These are phyloP conservation scores for Calonectria henricotiae DNA, from an alignment of 2,329 filamentous ascomycete genomes.

Conservation along the genomic window DNA sequence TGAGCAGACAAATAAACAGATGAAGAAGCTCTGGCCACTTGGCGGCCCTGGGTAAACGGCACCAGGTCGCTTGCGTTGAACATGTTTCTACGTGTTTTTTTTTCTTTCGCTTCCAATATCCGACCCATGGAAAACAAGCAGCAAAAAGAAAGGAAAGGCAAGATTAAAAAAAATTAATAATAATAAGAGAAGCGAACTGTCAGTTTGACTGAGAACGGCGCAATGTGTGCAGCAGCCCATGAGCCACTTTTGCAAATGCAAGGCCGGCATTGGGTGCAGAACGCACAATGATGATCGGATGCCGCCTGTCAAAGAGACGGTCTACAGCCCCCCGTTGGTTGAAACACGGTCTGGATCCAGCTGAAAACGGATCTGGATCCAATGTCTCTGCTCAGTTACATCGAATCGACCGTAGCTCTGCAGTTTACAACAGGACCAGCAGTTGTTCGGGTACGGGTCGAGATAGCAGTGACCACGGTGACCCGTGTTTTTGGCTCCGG, in stretches of 20 bases:
- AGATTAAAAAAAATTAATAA: background rate
- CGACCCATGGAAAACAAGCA: background rate
- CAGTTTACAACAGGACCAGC: background rate
- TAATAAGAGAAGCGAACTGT: constrained; percentile 10
- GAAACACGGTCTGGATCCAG: constrained; percentile 17
- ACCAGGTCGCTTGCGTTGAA: background rate
- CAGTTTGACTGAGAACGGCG: constrained; percentile 12
- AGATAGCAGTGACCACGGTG: background rate
- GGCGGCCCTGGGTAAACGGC: background rate
- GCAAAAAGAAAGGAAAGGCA: background rate
- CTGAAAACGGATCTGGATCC: constrained; percentile 17
- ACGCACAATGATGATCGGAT: background rate
- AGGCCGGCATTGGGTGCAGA: background rate
- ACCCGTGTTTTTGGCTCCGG: background rate
- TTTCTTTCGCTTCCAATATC: background rate
- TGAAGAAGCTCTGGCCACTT: constrained; percentile 2
- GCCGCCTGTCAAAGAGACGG: constrained; percentile 7
- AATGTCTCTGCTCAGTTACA: constrained; percentile 2
- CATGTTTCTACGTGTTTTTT: constrained; percentile 20
- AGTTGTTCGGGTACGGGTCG: background rate
- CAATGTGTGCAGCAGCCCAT: background rate
- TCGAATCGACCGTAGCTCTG: background rate
- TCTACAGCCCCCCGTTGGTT: constrained; percentile 6
- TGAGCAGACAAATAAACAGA: constrained; percentile 22
- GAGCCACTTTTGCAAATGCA: constrained; percentile 8